Evolutionary conservation across 257 asterid species (phyloP), one percentile per base, ranked within the genome.

Genomic region (Paraleonurus japonicus): DNA sequence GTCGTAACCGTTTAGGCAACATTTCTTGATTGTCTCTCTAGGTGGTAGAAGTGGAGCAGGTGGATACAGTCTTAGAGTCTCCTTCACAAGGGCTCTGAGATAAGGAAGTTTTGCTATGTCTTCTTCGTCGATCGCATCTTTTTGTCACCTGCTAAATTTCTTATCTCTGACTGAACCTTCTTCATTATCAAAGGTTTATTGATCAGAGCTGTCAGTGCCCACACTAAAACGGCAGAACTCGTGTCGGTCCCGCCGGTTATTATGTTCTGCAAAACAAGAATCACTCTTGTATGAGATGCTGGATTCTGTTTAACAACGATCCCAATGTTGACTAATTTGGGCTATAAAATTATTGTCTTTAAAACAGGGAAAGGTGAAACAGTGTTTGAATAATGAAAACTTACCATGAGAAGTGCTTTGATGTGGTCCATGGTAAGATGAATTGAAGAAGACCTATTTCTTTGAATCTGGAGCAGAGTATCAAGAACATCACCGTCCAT

Each of bases 331-430:
- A n/a, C n/a, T n/a, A n/a, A n/a, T n/a, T n/a, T n/a, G n/a, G n/a
- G n/a, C n/a, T n/a, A n/a, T n/a, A n/a, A n/a, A n/a, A n/a, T n/a
- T n/a, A n/a, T n/a, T n/a, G n/a, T n/a, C n/a, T n/a, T n/a, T n/a
- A n/a, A n/a, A n/a, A n/a, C n/a, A n/a, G n/a, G n/a, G n/a, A n/a
- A n/a, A n/a, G n/a, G n/a, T n/a, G n/a, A n/a, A n/a, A n/a, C n/a
- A n/a, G n/a, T n/a, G n/a, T n/a, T n/a, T n/a, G n/a, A n/a, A n/a
- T n/a, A n/a, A n/a, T n/a, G 45, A 9, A n/a, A 17, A n/a, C 35
- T 69, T 70, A 81, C 85, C 85, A 71, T 54, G 2, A 77, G 69
- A 11, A 76, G 19, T 22, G 73, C 85, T 74, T 81, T 81, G 71
- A 81, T 61, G 54, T 72, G 82, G 55, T 81, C 71, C 22, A 43